Evolutionary conservation across 768 basidiomycete genomes (phyloP), one percentile per base, ranked within the genome.

Genomic region (Mycena olivaceomarginata): DNA sequence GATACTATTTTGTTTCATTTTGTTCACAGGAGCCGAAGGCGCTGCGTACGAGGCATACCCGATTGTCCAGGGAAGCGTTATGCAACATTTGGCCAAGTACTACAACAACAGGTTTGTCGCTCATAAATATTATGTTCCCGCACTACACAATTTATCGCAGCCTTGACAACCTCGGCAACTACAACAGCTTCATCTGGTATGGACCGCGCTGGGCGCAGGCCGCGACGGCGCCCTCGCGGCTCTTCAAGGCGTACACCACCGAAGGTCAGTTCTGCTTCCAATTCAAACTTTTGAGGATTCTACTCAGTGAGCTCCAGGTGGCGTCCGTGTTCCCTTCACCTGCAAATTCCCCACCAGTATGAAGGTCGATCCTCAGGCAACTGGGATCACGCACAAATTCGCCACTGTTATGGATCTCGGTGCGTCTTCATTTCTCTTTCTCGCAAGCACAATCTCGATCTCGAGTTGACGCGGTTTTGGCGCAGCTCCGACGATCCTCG

Each of bases 181-280:
- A 70, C 69, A 70, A 70, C 31, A 70, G 69, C 12, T 70, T 70
- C 59, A 70, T 70, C 11, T 70, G 69, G 69, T 70, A 70, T 45
- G 69, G 69, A 22, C 69, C 69, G n/a, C 69, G 69, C 12, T 70
- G 69, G 69, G 69, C 69, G 2, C 69, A 70, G 43, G 69, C 69
- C 6, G 69, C 69, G 11, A 70, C 69, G 16, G 69, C 69, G 16
- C 69, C 69, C 1, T 70, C 69, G 16, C 57, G 69, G 43, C 69
- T 70, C 5, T 70, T 43, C 59, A 70, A 70, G 22, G 69, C 69
- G 1, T 70, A 70, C 20, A 70, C 69, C 8, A 70, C 69, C 6
- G 69, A 70, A 43, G 69, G 69, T 62, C 15, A 46, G 13, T 20
- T 31, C n/a, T 7, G 1, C n/a, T 43, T 16, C 39, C 16, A 37